Base-by-base conservation (phyloP, 768 basidiomycete genomes). In the Stropharia rugosoannulata region DNA sequence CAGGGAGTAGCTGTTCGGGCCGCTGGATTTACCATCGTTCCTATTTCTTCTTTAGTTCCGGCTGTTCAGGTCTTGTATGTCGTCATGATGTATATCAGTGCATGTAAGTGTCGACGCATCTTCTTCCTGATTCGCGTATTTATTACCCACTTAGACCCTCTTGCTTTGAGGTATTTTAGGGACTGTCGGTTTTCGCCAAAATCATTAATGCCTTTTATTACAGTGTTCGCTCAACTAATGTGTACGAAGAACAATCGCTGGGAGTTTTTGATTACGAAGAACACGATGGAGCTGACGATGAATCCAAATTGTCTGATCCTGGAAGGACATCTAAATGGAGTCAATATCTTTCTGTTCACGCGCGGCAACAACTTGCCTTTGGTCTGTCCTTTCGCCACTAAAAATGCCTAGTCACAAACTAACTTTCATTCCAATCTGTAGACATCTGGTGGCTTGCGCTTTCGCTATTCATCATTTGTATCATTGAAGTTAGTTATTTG, bases 371-470 rank as follows among this genome's bases (percentile, higher is more conserved):
- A 67, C 83, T 99, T 55, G 90, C 95, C 2, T 98, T 97, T 59
- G 93, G 92, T 90, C 60, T 11, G 49, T 22, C 45, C 25, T 49
- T 32, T 49, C 49, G 29, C 29, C 29, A 10, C 50, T 6, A 18
- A 11, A n/a, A 4, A 16, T 22, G 35, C 2, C 15, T 50, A n/a
- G 35, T 32, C 32, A 16, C n/a, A 1, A 16, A 29, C 39, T 10
- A 10, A 36, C 54, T 52, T 27, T 35, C 44, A 45, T 1, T 8
- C 55, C 56, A 40, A 46, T 13, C n/a, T 54, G 7, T 59, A 94
- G 95, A 97, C 70, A 93, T 98, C 83, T 97, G 95, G 96, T 97
- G 94, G 94, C 70, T 98, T 18, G 89, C 77, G 0, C 69, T 93
- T 11, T 93, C 92, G 0, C 70, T 98, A 11, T 94, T 95, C 72